Evolutionary conservation across 164 flowering plant species (phyloP).

Genomic region (Piper longum): DNA sequence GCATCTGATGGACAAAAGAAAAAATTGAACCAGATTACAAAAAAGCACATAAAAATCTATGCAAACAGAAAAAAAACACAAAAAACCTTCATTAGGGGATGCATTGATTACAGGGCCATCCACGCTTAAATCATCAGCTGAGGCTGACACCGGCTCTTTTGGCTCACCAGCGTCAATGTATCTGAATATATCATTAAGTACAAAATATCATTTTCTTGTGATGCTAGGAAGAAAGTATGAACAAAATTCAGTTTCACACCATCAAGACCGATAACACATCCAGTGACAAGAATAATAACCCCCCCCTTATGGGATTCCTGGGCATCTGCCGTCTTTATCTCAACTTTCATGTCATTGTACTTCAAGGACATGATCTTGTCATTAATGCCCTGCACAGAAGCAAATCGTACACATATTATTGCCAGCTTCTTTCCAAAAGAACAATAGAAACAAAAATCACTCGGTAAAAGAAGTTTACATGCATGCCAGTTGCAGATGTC

Average conservation of each 20-base stretch:
- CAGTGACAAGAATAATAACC: conserved; percentile 64
- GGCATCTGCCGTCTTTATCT: conserved; percentile 55
- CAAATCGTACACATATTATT: neutral
- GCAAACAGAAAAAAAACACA: neutral
- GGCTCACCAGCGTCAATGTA: conserved; percentile 29
- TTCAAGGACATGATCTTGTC: conserved; percentile 17
- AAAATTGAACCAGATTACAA: neutral
- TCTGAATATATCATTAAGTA: conserved; percentile 64
- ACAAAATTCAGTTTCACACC: conserved; percentile 27
- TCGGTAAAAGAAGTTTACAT: conserved; percentile 20
- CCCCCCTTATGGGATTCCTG: conserved; percentile 56
- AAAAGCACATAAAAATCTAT: neutral
- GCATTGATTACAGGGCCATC: conserved; percentile 15
- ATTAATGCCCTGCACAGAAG: conserved; percentile 13
- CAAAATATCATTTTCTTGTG: conserved; percentile 37
- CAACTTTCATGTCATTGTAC: conserved; percentile 17
- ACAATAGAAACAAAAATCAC: neutral
- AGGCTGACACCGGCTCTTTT: conserved; percentile 6
- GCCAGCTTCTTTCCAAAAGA: no score
- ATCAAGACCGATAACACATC: conserved; percentile 39
- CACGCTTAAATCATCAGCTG: conserved; percentile 16
- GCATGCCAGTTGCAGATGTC: conserved; percentile 44
- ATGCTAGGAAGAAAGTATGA: conserved; percentile 68
- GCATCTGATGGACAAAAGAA: conserved; percentile 18
- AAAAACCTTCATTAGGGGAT: conserved; percentile 32